Evolutionary conservation across 106 monocot genomes (phyloP).

Genomic region (Posidonia australis): DNA sequence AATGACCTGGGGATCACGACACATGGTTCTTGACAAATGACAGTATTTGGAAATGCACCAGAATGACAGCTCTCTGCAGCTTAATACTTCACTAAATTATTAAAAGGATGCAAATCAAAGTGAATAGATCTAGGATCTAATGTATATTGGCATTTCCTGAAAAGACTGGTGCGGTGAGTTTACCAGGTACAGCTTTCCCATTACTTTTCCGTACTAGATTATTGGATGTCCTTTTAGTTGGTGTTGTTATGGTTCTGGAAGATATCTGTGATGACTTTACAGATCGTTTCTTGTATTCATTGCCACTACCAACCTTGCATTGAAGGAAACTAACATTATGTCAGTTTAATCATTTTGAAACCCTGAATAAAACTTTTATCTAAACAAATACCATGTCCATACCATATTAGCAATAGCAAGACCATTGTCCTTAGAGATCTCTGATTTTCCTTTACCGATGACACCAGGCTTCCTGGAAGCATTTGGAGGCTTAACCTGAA

Average conservation of each 20-base stretch:
- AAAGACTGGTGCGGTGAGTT: not conserved
- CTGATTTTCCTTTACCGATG: not conserved
- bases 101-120: not conserved
- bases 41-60: not conserved
- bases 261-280: not conserved
- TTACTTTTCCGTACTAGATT: not conserved
- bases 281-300: not conserved
- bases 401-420: not conserved
- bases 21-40: not conserved
- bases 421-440: not conserved
- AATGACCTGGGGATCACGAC: not conserved
- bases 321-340: not conserved
- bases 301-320: not conserved
- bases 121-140: not conserved
- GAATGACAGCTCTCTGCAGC: slow-evolving; percentile 3
- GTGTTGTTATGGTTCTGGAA: slow-evolving; percentile 1
- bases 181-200: slow-evolving; percentile 4
- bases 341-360: not conserved
- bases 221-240: not conserved
- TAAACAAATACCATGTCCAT: not conserved
- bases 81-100: not conserved
- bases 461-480: not conserved
- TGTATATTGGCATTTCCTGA: not conserved
- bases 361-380: not conserved
- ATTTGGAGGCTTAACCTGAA: slow-evolving; percentile 6